Evolutionary conservation across 257 asterid genomes (phyloP).

Genomic region (Pogostemon cablin): DNA sequence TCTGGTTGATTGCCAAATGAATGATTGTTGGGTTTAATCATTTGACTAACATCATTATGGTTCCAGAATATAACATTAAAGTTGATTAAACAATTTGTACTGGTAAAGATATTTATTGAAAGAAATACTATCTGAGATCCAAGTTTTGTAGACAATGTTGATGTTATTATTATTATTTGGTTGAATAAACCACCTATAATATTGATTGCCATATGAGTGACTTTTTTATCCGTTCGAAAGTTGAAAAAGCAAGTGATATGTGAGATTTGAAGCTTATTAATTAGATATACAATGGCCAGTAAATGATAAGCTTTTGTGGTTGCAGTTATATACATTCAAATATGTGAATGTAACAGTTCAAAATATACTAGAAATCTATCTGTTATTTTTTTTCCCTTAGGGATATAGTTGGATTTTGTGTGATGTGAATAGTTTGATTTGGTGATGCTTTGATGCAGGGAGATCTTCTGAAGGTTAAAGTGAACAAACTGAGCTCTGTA

Average conservation of each 20-base stretch:
- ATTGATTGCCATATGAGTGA: not conserved
- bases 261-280: not conserved
- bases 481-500: constrained; percentile 61
- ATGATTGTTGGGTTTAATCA: not conserved
- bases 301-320: not conserved
- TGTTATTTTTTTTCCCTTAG: not conserved
- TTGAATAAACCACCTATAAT: not conserved
- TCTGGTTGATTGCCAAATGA: not conserved
- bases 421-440: constrained; percentile 19
- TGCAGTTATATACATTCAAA: constrained; percentile 5
- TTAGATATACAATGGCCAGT: constrained; percentile 1
- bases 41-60: not conserved
- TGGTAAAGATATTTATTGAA: not conserved
- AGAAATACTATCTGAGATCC: not conserved
- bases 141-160: not conserved
- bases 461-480: constrained; percentile 62
- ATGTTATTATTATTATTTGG: not conserved
- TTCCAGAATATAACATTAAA: not conserved
- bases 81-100: not conserved
- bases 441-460: constrained; percentile 44
- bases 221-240: not conserved
- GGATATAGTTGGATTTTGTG: constrained; percentile 14
- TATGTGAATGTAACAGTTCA: not conserved
- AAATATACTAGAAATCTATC: constrained; percentile 12
- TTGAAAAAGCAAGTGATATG: constrained; percentile 9